Percentiles rank a stretch among this genome's conserved stretches.
phyloP scores from a whole-genome alignment of 352 stramenopile species.

The Globisporangium spiculum region DNA sequence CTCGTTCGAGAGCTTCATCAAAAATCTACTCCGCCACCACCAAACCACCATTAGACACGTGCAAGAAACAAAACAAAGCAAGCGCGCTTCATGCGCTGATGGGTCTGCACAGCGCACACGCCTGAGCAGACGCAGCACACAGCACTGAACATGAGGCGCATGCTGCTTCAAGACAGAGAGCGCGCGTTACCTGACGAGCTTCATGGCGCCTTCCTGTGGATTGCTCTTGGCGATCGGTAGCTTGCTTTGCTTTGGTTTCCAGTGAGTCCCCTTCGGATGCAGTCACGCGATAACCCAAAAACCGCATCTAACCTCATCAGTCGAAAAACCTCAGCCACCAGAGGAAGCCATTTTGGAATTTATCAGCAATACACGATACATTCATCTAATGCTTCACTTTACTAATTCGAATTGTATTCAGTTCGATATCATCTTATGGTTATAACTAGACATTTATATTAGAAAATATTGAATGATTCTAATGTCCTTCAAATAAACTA shows the following conservation, averaged over 20 bases:
- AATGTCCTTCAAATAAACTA: too few relatives aligned
- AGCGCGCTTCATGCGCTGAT: background rate
- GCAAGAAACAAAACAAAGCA: background rate
- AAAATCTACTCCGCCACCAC: slow-evolving; percentile 66
- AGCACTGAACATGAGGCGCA: background rate
- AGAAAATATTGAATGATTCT: too few relatives aligned
- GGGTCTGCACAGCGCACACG: background rate
- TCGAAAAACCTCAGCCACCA: too few relatives aligned
- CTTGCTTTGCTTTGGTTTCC: slow-evolving; percentile 12
- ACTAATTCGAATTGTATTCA: too few relatives aligned
- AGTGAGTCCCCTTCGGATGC: slow-evolving; percentile 1
- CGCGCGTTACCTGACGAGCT: slow-evolving; percentile 1
- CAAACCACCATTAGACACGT: background rate
- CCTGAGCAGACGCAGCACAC: background rate
- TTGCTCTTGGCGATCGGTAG: background rate
- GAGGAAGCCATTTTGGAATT: too few relatives aligned
- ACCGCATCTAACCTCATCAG: too few relatives aligned
- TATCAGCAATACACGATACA: too few relatives aligned
- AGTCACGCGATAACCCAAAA: too few relatives aligned
- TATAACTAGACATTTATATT: too few relatives aligned
- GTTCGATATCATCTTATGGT: too few relatives aligned
- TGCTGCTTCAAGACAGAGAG: background rate
- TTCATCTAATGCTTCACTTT: too few relatives aligned
- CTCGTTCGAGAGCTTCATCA: slow-evolving; percentile 99
- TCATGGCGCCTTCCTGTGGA: background rate